A percentile compares a stretch with the other conserved stretches of the same genome.
Conservation (phyloP, 306 rosid genomes). For the Malus sylvestris region DNA sequence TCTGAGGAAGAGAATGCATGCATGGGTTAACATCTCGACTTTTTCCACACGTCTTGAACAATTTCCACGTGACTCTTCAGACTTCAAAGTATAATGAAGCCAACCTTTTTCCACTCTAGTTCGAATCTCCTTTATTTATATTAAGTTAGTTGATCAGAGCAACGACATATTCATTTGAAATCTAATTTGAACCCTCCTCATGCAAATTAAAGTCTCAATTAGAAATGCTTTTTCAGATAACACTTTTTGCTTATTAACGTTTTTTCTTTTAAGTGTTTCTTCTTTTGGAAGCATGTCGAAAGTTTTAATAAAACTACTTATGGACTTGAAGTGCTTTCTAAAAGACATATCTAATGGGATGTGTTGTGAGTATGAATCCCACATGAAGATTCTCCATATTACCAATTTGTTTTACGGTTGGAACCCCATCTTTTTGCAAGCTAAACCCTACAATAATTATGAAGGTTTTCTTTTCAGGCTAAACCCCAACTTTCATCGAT, state of each 20-base stretch:
- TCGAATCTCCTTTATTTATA: too few relatives aligned
- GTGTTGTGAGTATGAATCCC: too few relatives aligned
- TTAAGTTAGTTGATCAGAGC: background rate
- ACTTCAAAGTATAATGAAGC: background rate
- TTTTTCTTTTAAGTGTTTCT: too few relatives aligned
- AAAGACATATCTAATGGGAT: too few relatives aligned
- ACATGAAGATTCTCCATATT: accelerated
- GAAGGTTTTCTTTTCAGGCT: too few relatives aligned
- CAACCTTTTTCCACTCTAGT: background rate
- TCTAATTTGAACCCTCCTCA: background rate
- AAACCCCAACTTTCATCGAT: too few relatives aligned
- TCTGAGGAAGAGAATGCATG: background rate
- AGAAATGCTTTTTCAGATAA: too few relatives aligned
- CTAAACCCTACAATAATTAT: too few relatives aligned
- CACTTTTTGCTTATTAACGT: background rate
- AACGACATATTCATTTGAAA: too few relatives aligned
- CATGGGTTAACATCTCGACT: background rate
- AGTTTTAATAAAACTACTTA: too few relatives aligned
- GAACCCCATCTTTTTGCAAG: accelerated
- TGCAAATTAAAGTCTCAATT: too few relatives aligned
- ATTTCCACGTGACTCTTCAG: background rate
- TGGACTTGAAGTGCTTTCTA: too few relatives aligned
- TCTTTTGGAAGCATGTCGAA: background rate
- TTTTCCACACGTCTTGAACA: background rate
- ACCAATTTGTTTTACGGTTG: accelerated